These are phyloP conservation scores for Myriangium duriaei DNA, from an alignment of 2,329 filamentous ascomycete species.

Conservation along the genomic window DNA sequence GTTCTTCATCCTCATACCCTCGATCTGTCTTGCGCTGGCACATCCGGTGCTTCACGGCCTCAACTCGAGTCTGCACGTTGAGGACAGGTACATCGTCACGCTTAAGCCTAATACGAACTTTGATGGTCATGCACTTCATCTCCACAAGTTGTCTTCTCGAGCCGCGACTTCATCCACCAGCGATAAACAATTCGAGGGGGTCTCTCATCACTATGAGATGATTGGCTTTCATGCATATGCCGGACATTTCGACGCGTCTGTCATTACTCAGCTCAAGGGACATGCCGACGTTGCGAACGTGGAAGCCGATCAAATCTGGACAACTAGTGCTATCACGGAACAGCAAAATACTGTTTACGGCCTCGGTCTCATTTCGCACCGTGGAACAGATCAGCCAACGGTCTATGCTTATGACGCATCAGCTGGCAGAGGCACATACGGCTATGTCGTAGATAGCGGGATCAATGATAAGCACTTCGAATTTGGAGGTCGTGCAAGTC, in stretches of 20 bases:
- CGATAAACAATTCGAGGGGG: slow-evolving; percentile 8
- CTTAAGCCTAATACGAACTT: slow-evolving; percentile 8
- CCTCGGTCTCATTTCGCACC: slow-evolving; percentile 14
- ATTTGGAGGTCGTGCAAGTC: slow-evolving; percentile 25
- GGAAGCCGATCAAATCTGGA: slow-evolving; percentile 11
- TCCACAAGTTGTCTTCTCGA: no score
- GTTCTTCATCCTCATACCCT: no score
- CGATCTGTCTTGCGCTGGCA: no score
- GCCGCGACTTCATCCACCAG: slow-evolving; percentile 9
- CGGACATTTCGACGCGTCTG: slow-evolving; percentile 10
- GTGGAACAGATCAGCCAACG: slow-evolving; percentile 6
- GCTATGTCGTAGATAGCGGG: slow-evolving; percentile 29
- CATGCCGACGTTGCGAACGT: slow-evolving; percentile 9
- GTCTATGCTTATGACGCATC: slow-evolving; percentile 11
- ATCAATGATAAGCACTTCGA: slow-evolving; percentile 18
- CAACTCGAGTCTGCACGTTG: no score
- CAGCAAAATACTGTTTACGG: slow-evolving; percentile 15
- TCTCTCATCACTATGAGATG: slow-evolving; percentile 4
- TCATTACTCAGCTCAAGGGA: slow-evolving; percentile 10
- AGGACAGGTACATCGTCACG: slow-evolving; percentile 11
- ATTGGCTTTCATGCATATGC: slow-evolving; percentile 9
- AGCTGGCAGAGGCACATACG: slow-evolving; percentile 25
- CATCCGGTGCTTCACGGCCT: no score
- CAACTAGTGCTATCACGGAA: slow-evolving; percentile 8
- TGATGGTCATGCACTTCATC: slow-evolving; percentile 8